A percentile compares a stretch with the other conserved stretches of the same genome.
phyloP scores from a whole-genome alignment of 345 rosid genomes.

The Boechera retrofracta region DNA sequence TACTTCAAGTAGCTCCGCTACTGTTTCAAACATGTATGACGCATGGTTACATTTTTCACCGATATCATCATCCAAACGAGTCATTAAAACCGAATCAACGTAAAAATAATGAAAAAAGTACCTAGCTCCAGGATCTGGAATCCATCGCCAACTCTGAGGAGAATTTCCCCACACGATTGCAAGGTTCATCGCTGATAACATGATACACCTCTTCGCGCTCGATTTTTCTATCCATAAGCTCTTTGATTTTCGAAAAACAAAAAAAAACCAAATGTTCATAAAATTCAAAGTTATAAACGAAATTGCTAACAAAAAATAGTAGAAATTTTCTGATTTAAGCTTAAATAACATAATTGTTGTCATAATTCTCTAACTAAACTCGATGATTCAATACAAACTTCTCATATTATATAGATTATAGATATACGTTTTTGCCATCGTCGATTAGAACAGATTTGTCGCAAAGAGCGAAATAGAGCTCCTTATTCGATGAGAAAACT shows the following conservation, averaged over 20 bases:
- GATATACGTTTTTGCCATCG: constrained; percentile 51
- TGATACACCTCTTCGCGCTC: constrained; percentile 3
- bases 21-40: constrained; percentile 13
- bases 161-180: neutral
- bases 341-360: no score
- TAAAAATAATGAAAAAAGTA: neutral
- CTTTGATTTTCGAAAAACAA: neutral
- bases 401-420: no score
- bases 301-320: neutral
- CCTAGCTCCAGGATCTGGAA: neutral
- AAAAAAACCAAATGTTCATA: neutral
- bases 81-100: neutral
- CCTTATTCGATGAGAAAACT: constrained; percentile 49
- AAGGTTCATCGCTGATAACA: neutral
- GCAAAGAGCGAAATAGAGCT: constrained; percentile 54
- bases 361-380: no score
- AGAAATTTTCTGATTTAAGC: neutral
- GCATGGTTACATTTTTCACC: neutral
- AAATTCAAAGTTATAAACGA: neutral
- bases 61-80: neutral
- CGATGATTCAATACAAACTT: no score
- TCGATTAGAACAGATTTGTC: constrained; percentile 43
- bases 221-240: neutral
- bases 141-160: neutral
- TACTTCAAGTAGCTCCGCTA: neutral